phyloP scores from a whole-genome alignment of 1,284 basidiomycete genomes.

The Ceratorhiza oryzae-sativae region DNA sequence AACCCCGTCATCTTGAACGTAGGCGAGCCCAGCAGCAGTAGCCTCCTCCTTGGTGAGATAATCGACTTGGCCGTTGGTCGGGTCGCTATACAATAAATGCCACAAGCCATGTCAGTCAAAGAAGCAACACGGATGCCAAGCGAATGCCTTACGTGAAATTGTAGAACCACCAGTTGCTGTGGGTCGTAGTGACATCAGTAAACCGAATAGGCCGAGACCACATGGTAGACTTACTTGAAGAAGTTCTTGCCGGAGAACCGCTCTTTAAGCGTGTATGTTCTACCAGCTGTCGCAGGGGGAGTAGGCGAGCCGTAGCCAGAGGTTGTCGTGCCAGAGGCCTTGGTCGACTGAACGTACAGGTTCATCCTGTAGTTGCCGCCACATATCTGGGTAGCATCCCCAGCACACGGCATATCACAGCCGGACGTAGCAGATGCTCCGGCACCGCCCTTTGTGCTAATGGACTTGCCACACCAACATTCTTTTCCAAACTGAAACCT shows the following conservation, averaged over 20 bases:
- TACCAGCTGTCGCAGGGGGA: conserved; percentile 24
- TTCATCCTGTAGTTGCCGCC: conserved; percentile 32
- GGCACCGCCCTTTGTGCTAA: not conserved
- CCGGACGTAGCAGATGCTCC: not conserved
- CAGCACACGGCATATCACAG: conserved; percentile 30
- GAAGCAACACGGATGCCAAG: not conserved
- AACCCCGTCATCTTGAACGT: conserved; percentile 42
- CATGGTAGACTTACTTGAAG: conserved; percentile 47
- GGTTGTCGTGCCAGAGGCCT: not conserved
- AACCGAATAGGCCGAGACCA: conserved; percentile 7
- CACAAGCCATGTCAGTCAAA: conserved; percentile 54
- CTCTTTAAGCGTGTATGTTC: conserved; percentile 49
- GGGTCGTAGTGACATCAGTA: not conserved
- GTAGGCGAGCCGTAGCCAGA: not conserved
- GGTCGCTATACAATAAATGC: conserved; percentile 54
- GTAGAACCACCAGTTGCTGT: conserved; percentile 29
- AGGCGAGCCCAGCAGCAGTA: conserved; percentile 2
- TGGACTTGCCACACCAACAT: conserved; percentile 28
- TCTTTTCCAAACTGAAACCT: conserved; percentile 20
- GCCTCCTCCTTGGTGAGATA: conserved; percentile 30
- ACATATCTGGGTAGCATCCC: conserved; percentile 20
- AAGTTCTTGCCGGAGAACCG: conserved; percentile 54
- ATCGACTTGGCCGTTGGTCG: conserved; percentile 33
- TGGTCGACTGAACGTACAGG: conserved; percentile 13
- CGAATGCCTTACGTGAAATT: conserved; percentile 22